phyloP scores from a whole-genome alignment of 768 basidiomycete species.

The Lenzites betulinus region DNA sequence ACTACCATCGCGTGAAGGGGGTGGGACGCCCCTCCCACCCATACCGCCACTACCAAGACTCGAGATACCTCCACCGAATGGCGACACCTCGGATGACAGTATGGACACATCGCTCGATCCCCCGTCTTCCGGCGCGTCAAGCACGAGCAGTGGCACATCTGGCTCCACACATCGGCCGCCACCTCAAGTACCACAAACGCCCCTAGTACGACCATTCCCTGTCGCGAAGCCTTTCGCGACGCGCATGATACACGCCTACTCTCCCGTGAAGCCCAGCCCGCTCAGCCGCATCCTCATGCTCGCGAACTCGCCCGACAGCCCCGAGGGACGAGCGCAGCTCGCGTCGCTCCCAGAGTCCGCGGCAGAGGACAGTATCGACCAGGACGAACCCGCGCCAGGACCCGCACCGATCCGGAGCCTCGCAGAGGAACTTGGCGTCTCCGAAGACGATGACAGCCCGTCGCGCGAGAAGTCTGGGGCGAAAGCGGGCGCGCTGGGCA shows the following conservation, averaged over 20 bases:
- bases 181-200: constrained; percentile 30
- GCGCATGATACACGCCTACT: constrained; percentile 80
- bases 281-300: constrained; percentile 79
- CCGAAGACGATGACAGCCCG: constrained; percentile 44
- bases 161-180: neutral
- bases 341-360: constrained; percentile 24
- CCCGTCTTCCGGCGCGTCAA: neutral
- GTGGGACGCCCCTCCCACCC: constrained; percentile 34
- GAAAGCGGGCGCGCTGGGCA: constrained; percentile 34
- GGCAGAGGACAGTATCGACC: constrained; percentile 15
- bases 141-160: neutral
- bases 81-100: constrained; percentile 3
- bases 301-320: constrained; percentile 47
- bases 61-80: constrained; percentile 20
- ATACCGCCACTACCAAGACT: constrained; percentile 25
- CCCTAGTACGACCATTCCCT: constrained; percentile 53
- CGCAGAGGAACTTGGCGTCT: constrained; percentile 47
- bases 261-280: constrained; percentile 78
- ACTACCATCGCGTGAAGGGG: constrained; percentile 50
- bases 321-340: constrained; percentile 21
- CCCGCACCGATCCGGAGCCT: constrained; percentile 18
- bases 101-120: constrained; percentile 8
- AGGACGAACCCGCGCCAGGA: constrained; percentile 10
- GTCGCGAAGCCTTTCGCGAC: constrained; percentile 69
- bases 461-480: constrained; percentile 51